Evolutionary conservation across 192 early-diverging fungal genomes (phyloP).

Genomic region (Dimargaris verticillata): DNA sequence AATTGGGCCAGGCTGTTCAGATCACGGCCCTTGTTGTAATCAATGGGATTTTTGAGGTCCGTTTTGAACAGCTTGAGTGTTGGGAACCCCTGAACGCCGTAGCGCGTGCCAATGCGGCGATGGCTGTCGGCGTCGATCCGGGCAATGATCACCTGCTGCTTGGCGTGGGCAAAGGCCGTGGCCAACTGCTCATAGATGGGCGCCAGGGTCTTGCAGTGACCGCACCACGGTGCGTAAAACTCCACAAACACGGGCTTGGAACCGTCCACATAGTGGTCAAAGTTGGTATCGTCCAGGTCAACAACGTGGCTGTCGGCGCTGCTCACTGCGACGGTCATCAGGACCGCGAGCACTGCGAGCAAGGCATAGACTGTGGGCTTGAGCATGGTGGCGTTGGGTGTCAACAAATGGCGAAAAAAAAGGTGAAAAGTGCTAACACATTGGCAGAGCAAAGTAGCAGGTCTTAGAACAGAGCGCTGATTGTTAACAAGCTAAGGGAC

Average conservation of each 20-base stretch:
- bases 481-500: too few relatives aligned
- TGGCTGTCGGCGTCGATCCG: slow-evolving; percentile 78
- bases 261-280: slow-evolving; percentile 52
- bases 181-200: slow-evolving; percentile 65
- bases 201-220: slow-evolving; percentile 64
- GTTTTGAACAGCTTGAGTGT: slow-evolving; percentile 91
- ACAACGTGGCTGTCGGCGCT: slow-evolving; percentile 23
- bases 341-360: neutral
- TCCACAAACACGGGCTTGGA: slow-evolving; percentile 61
- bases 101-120: slow-evolving; percentile 62
- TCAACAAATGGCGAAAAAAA: too few relatives aligned
- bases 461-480: too few relatives aligned
- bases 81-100: slow-evolving; percentile 67
- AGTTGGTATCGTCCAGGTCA: slow-evolving; percentile 35
- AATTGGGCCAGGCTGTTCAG: slow-evolving; percentile 59
- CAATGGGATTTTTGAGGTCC: slow-evolving; percentile 48
- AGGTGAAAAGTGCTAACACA: too few relatives aligned
- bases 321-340: neutral
- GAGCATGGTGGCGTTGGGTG: too few relatives aligned
- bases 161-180: slow-evolving; percentile 49
- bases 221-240: slow-evolving; percentile 84
- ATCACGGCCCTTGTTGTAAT: slow-evolving; percentile 70
- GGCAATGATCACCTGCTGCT: slow-evolving; percentile 71
- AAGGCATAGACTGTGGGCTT: too few relatives aligned
- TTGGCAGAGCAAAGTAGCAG: too few relatives aligned